Percentiles rank a stretch among this genome's conserved stretches.
phyloP scores from a whole-genome alignment of 2,329 filamentous ascomycete species.

The Phyllosticta capitalensis region DNA sequence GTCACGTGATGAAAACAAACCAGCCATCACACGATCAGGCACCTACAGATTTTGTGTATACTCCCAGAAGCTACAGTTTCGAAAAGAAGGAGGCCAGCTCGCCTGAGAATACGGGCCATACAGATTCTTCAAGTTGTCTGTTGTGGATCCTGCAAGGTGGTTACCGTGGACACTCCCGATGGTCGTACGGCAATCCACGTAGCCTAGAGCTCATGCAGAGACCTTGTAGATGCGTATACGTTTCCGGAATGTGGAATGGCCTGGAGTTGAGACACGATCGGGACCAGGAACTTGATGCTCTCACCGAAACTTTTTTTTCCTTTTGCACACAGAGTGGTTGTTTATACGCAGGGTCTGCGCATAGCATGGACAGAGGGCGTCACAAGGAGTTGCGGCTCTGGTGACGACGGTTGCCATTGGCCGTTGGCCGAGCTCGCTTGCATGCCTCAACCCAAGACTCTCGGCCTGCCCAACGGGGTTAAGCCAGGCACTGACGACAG shows the following conservation, averaged over 20 bases:
- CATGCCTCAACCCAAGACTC: not conserved
- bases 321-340: not conserved
- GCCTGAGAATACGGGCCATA: not conserved
- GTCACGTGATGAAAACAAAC: not conserved
- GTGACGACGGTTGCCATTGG: not conserved
- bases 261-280: not conserved
- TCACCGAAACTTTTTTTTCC: not conserved
- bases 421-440: not conserved
- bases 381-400: not conserved
- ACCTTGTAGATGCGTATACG: not conserved
- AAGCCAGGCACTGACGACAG: not conserved
- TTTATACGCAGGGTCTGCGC: not conserved
- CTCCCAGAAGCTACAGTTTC: not conserved
- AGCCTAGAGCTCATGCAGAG: not conserved
- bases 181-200: not conserved
- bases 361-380: not conserved
- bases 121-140: not conserved
- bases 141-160: not conserved
- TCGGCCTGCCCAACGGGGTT: not conserved
- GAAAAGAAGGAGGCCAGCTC: not conserved
- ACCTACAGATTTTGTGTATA: not conserved
- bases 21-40: not conserved
- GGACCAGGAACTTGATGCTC: not conserved
- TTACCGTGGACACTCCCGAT: not conserved
- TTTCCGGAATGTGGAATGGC: not conserved